Evolutionary conservation across 495 filamentous ascomycete genomes (phyloP).

Genomic region (Clohesyomyces aquaticus): DNA sequence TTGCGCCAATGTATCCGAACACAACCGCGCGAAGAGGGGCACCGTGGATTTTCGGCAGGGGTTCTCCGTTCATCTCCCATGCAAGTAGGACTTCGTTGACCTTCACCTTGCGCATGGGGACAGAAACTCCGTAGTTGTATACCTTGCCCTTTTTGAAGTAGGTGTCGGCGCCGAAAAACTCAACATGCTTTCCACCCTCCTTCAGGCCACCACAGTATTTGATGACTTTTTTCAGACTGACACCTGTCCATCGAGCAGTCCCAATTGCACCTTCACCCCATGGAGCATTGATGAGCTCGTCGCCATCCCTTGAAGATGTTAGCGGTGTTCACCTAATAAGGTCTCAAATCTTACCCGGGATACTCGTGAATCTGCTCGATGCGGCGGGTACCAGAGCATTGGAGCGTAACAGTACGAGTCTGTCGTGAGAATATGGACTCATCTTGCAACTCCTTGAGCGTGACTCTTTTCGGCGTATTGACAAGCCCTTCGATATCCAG

Average conservation of each 20-base stretch:
- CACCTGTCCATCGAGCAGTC: constrained; percentile 64
- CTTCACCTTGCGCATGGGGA: constrained; percentile 68
- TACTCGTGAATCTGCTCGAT: constrained; percentile 68
- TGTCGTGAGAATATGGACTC: constrained; percentile 60
- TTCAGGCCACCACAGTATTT: constrained; percentile 66
- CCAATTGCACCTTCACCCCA: constrained; percentile 67
- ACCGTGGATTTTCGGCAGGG: constrained; percentile 67
- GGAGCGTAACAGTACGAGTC: constrained; percentile 61
- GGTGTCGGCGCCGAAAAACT: constrained; percentile 67
- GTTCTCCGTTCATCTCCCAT: constrained; percentile 72
- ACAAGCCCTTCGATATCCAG: constrained; percentile 63
- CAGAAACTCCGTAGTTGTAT: constrained; percentile 65
- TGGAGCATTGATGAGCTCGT: constrained; percentile 72
- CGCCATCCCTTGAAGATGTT: constrained; percentile 52
- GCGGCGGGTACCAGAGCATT: constrained; percentile 69
- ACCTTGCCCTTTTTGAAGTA: constrained; percentile 68
- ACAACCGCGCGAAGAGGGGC: constrained; percentile 65
- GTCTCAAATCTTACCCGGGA: constrained; percentile 54
- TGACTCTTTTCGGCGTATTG: constrained; percentile 56
- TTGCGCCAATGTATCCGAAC: constrained; percentile 64
- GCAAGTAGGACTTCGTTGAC: constrained; percentile 67
- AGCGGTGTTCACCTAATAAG: too few relatives aligned
- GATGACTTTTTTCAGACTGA: constrained; percentile 67
- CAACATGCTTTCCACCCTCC: constrained; percentile 60
- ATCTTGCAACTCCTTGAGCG: constrained; percentile 60